A percentile compares a stretch with the other conserved stretches of the same genome.
Evolutionary conservation across 2,329 filamentous ascomycete genomes (phyloP).

Genomic region (Apiospora rasikravindrae): DNA sequence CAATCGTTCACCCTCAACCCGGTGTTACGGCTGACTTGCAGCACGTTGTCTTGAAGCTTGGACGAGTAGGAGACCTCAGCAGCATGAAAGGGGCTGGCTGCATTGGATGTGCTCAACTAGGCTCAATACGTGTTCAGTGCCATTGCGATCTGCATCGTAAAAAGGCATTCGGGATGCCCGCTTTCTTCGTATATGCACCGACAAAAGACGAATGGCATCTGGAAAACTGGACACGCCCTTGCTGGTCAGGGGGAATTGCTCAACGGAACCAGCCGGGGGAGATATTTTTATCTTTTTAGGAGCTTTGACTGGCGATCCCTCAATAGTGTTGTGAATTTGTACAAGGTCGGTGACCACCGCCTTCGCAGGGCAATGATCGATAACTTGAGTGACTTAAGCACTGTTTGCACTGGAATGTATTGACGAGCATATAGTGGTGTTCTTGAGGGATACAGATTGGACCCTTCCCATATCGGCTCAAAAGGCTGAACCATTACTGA

Average conservation of each 20-base stretch:
- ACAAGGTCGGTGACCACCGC: not conserved
- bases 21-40: too few relatives aligned
- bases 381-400: not conserved
- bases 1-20: too few relatives aligned
- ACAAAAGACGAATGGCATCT: not conserved
- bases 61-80: not conserved
- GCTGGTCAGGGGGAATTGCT: not conserved
- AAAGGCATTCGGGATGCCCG: not conserved
- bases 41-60: not conserved
- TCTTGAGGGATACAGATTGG: not conserved
- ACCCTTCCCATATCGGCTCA: not conserved
- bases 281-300: not conserved
- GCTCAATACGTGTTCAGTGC: not conserved
- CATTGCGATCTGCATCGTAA: conserved; percentile 2
- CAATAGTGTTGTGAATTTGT: not conserved
- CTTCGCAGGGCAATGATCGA: not conserved
- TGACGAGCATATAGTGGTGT: too few relatives aligned
- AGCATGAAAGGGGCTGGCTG: not conserved
- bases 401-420: too few relatives aligned
- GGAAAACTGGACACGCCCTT: not conserved
- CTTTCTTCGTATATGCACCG: not conserved
- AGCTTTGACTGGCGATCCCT: not conserved
- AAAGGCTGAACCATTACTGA: not conserved
- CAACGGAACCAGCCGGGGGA: not conserved
- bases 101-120: not conserved